Evolutionary conservation across 2,329 filamentous ascomycete species (phyloP).

Genomic region (Ilyonectria sp.): DNA sequence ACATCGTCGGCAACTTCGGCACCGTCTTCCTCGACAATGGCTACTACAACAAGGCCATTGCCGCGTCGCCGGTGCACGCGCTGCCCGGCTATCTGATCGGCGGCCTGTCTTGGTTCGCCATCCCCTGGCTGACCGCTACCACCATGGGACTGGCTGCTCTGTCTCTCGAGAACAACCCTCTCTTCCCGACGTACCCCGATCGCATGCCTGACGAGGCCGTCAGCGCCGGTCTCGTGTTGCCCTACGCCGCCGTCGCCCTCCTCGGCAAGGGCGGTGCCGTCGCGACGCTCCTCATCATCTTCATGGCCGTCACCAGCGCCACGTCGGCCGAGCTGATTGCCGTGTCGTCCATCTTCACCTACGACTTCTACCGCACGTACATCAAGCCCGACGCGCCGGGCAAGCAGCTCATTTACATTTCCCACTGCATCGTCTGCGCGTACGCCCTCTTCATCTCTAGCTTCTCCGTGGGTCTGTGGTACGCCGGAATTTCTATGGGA

Average conservation of each 20-base stretch:
- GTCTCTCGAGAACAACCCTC: slow-evolving; percentile 73
- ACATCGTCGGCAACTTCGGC: slow-evolving; percentile 85
- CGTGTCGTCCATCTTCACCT: slow-evolving; percentile 87
- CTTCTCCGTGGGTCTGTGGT: slow-evolving; percentile 82
- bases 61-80: slow-evolving; percentile 86
- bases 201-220: slow-evolving; percentile 70
- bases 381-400: slow-evolving; percentile 84
- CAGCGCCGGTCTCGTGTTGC: slow-evolving; percentile 85
- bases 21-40: slow-evolving; percentile 90
- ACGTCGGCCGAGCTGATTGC: slow-evolving; percentile 83
- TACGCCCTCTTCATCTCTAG: slow-evolving; percentile 85
- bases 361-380: slow-evolving; percentile 76
- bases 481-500: slow-evolving; percentile 86
- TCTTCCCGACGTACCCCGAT: slow-evolving; percentile 65
- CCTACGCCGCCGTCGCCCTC: slow-evolving; percentile 86
- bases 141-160: slow-evolving; percentile 89
- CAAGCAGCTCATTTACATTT: slow-evolving; percentile 84
- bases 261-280: slow-evolving; percentile 64
- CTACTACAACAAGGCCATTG: slow-evolving; percentile 96
- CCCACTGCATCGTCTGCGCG: slow-evolving; percentile 77
- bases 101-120: slow-evolving; percentile 91
- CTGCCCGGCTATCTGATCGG: slow-evolving; percentile 91
- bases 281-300: slow-evolving; percentile 45
- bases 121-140: slow-evolving; percentile 90
- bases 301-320: slow-evolving; percentile 43